Evolutionary conservation across 139 green algal genomes (phyloP).

Genomic region (Zygnema circumcarinatum): DNA sequence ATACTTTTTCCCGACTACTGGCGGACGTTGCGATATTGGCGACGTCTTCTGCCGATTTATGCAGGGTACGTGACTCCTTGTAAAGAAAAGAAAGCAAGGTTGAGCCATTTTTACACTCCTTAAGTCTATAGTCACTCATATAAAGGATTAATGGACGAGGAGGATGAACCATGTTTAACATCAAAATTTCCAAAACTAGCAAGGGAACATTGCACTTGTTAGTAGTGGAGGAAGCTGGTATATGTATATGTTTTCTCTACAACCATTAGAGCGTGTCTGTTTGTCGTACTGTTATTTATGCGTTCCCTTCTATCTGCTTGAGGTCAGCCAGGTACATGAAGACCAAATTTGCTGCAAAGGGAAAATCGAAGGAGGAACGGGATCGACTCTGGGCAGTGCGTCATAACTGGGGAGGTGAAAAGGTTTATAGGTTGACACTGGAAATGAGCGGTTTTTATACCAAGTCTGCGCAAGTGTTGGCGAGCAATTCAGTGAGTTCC

Average conservation of each 20-base stretch:
- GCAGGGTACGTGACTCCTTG: conserved; percentile 4
- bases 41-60: conserved; percentile 51
- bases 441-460: conserved; percentile 57
- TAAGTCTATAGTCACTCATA: no score
- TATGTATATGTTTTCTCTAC: neutral
- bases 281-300: neutral
- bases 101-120: neutral
- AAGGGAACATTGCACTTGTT: neutral
- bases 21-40: conserved; percentile 54
- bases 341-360: conserved; percentile 43
- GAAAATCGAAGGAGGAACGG: conserved; percentile 25
- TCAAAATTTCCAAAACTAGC: neutral
- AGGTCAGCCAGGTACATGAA: conserved; percentile 41
- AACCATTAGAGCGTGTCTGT: no score
- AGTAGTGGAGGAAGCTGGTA: neutral
- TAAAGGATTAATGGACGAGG: no score
- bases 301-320: neutral
- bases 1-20: conserved; percentile 34
- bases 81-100: neutral
- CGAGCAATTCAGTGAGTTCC: conserved; percentile 27
- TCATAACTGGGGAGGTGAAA: conserved; percentile 55
- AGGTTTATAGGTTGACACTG: conserved; percentile 50
- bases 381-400: conserved; percentile 33
- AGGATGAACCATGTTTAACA: neutral
- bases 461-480: conserved; percentile 54